Evolutionary conservation across 306 rosid genomes (phyloP).

Genomic region (Prunus armeniaca): DNA sequence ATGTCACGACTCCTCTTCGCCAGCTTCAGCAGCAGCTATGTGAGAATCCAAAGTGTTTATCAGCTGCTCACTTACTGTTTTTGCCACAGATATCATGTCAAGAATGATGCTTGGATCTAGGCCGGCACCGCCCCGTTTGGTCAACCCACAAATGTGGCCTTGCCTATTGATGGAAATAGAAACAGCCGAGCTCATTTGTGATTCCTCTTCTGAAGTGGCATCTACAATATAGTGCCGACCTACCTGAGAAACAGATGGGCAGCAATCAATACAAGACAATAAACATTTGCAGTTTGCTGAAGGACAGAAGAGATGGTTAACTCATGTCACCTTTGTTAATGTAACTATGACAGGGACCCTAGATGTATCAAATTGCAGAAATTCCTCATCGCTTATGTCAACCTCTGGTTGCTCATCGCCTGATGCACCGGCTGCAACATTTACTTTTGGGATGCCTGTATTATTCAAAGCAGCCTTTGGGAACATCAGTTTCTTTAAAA

Average conservation of each 20-base stretch:
- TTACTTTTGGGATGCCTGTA: conserved; percentile 80
- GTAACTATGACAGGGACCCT: conserved; percentile 80
- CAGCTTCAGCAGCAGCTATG: conserved; percentile 20
- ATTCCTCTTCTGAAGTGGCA: conserved; percentile 84
- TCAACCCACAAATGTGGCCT: conserved; percentile 70
- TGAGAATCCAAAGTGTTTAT: conserved; percentile 10
- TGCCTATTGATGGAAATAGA: conserved; percentile 67
- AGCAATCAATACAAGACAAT: background rate
- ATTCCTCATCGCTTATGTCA: conserved; percentile 86
- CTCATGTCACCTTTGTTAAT: conserved; percentile 61
- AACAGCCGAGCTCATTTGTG: conserved; percentile 84
- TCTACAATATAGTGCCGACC: conserved; percentile 85
- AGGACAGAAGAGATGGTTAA: background rate
- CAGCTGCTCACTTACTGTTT: conserved; percentile 12
- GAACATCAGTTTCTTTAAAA: conserved; percentile 20
- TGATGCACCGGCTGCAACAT: conserved; percentile 53
- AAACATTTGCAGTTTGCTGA: background rate
- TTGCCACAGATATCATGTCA: conserved; percentile 82
- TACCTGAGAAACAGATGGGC: conserved; percentile 38
- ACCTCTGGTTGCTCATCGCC: conserved; percentile 71
- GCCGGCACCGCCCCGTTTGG: conserved; percentile 65
- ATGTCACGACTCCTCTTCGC: background rate
- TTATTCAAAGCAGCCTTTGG: conserved; percentile 80
- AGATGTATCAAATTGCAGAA: conserved; percentile 82
- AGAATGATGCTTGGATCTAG: conserved; percentile 66